phyloP scores from a whole-genome alignment of 75 land plant genomes.

The Picea sitchensis region DNA sequence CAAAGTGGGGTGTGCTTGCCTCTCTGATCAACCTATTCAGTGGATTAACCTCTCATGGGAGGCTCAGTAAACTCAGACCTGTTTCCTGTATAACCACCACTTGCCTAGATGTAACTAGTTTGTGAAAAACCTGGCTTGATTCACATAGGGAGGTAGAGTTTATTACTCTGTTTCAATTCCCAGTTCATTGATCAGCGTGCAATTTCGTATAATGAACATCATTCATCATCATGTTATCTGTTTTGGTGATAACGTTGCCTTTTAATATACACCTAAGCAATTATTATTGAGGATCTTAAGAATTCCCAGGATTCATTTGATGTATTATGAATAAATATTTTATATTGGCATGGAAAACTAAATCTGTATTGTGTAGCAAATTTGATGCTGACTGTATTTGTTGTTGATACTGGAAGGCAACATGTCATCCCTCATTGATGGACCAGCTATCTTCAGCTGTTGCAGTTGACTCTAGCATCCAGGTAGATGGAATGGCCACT shows the following conservation, averaged over 20 bases:
- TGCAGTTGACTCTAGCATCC: slow-evolving; percentile 60
- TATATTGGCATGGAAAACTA: not conserved
- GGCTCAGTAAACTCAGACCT: too few relatives aligned
- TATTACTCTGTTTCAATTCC: too few relatives aligned
- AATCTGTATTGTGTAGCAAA: not conserved
- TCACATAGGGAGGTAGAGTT: too few relatives aligned
- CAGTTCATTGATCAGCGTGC: too few relatives aligned
- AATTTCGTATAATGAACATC: too few relatives aligned
- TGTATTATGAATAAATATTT: not conserved
- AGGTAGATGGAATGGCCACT: slow-evolving; percentile 65
- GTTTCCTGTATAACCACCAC: too few relatives aligned
- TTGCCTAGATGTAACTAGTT: too few relatives aligned
- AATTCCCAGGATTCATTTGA: not conserved
- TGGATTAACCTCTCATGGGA: too few relatives aligned
- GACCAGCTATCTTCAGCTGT: slow-evolving; percentile 61
- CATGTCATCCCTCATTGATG: slow-evolving; percentile 80
- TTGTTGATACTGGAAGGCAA: slow-evolving; percentile 45
- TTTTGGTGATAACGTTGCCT: not conserved
- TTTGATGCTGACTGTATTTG: slow-evolving; percentile 1
- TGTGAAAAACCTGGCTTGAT: too few relatives aligned
- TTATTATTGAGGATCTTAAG: not conserved
- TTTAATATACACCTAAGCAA: too few relatives aligned
- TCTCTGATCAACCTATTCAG: too few relatives aligned
- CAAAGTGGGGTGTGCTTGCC: too few relatives aligned
- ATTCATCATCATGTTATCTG: not conserved